Conservation (phyloP, 805 yeast species). For the Metschnikowia cubensis region DNA sequence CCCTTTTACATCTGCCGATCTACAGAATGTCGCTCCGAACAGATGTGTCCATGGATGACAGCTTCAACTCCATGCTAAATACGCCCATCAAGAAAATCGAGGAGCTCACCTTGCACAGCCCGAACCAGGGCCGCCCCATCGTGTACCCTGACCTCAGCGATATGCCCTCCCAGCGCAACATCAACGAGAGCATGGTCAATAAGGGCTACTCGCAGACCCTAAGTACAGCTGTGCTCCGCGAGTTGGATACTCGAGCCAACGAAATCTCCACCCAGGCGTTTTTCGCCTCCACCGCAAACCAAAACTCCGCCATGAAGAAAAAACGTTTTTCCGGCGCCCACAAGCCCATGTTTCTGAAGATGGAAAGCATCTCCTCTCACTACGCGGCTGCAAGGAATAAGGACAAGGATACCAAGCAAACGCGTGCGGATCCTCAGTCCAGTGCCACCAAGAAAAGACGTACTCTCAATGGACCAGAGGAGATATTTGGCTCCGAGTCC, state of each 20-base stretch:
- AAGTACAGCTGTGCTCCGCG: constrained; percentile 16
- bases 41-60: constrained; percentile 12
- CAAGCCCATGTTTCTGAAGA: constrained; percentile 30
- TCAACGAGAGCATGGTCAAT: constrained; percentile 15
- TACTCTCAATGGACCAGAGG: constrained; percentile 42
- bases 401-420: constrained; percentile 33
- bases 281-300: not conserved
- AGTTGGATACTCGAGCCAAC: constrained; percentile 17
- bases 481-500: constrained; percentile 18
- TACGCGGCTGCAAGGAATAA: constrained; percentile 42
- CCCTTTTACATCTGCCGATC: no score
- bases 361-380: constrained; percentile 49
- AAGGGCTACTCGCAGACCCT: constrained; percentile 19
- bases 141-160: constrained; percentile 17
- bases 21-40: not conserved
- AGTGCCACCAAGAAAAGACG: constrained; percentile 33
- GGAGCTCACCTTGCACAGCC: constrained; percentile 31
- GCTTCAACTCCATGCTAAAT: constrained; percentile 20
- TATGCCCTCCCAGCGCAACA: constrained; percentile 7
- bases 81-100: constrained; percentile 41
- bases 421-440: constrained; percentile 5
- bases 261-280: constrained; percentile 16
- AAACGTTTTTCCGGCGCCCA: constrained; percentile 34
- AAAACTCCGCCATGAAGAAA: constrained; percentile 6
- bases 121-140: constrained; percentile 16